Evolutionary conservation across 768 basidiomycete genomes (phyloP).

Genomic region (Amanita fuliginea): DNA sequence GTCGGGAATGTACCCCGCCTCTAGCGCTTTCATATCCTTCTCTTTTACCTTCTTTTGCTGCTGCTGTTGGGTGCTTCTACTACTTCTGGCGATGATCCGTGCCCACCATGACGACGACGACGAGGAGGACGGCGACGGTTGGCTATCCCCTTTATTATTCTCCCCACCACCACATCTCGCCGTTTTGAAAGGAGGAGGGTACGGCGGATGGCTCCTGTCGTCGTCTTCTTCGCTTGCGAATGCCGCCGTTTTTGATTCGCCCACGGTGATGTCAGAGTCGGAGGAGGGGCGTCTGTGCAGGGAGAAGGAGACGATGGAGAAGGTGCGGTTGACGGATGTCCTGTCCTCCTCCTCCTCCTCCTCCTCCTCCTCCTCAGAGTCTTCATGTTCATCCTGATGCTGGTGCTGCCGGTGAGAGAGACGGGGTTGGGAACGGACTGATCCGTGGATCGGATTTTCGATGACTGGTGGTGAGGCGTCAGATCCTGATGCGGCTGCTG

Average conservation of each 20-base stretch:
- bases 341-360: neutral
- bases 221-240: no score
- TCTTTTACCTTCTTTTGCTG: neutral
- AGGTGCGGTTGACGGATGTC: neutral
- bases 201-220: no score
- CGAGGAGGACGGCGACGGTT: no score
- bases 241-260: neutral
- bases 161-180: no score
- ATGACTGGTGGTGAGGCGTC: neutral
- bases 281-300: neutral
- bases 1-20: neutral
- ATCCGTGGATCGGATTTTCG: neutral
- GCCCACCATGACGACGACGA: neutral
- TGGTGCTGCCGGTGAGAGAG: no score
- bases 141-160: neutral
- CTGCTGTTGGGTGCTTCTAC: neutral
- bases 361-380: neutral
- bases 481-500: neutral
- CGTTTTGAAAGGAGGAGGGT: no score
- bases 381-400: neutral
- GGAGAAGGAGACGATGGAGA: constrained; percentile 2
- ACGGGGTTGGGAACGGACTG: no score
- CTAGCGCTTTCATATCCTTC: neutral
- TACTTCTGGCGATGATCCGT: neutral
- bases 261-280: neutral